These are phyloP conservation scores for Cladorrhinum samala DNA, from an alignment of 495 filamentous ascomycete species.

Conservation along the genomic window DNA sequence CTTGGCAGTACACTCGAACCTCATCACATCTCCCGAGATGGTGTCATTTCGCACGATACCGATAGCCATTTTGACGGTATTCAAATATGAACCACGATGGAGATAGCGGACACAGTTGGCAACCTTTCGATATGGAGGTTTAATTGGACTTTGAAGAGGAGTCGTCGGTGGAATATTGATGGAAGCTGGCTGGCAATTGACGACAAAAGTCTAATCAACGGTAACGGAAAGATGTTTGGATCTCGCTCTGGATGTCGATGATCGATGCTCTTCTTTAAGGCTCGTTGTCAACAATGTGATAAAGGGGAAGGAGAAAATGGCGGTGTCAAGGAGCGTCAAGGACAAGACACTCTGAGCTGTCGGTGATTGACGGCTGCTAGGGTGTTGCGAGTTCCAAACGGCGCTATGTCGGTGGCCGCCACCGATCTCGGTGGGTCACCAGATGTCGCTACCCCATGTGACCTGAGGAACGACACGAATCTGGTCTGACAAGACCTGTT, in stretches of 20 bases:
- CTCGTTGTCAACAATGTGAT: neutral
- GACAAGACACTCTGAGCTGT: neutral
- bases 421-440: neutral
- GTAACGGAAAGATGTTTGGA: neutral
- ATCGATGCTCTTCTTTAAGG: neutral
- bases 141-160: neutral
- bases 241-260: neutral
- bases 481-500: neutral
- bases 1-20: conserved; percentile 6
- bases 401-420: neutral
- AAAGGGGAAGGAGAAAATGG: neutral
- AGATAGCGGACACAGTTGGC: no score
- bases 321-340: neutral
- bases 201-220: neutral
- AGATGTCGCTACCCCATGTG: neutral
- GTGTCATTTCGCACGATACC: conserved; percentile 12
- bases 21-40: conserved; percentile 1
- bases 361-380: neutral
- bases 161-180: neutral
- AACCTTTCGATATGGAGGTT: no score
- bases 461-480: neutral
- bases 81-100: no score
- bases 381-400: neutral
- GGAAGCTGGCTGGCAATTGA: neutral
- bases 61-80: conserved; percentile 21